phyloP scores from a whole-genome alignment of 139 green algal genomes.

The Chlorella sp. region DNA sequence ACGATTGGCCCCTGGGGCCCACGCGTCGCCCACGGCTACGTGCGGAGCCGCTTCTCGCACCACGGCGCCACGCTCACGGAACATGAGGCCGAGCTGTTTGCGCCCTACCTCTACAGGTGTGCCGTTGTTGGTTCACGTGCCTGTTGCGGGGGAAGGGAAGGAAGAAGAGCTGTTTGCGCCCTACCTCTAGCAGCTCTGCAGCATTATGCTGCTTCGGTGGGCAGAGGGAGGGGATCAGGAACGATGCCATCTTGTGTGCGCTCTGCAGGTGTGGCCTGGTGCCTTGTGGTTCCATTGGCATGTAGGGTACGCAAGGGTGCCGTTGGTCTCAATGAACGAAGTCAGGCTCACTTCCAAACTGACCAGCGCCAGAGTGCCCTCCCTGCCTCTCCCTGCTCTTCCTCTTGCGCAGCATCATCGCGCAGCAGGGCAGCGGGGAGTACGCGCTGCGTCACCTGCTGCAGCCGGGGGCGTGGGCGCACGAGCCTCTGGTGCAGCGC shows the following conservation, averaged over 20 bases:
- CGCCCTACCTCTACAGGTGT: slow-evolving; percentile 69
- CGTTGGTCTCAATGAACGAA: too few species aligned
- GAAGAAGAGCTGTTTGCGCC: too few species aligned
- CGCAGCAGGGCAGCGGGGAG: slow-evolving; percentile 11
- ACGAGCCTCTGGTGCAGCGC: slow-evolving; percentile 53
- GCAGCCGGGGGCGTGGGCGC: slow-evolving; percentile 71
- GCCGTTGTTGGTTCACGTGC: too few species aligned
- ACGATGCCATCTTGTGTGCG: too few species aligned
- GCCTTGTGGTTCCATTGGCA: too few species aligned
- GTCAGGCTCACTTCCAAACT: too few species aligned
- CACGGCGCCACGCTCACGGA: slow-evolving; percentile 10
- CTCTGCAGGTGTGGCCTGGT: too few species aligned
- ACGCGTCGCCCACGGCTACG: slow-evolving; percentile 46
- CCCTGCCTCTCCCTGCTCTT: not conserved
- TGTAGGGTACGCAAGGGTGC: too few species aligned
- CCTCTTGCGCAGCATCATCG: not conserved
- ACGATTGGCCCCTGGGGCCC: slow-evolving; percentile 63
- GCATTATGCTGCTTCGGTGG: too few species aligned
- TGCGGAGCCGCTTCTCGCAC: slow-evolving; percentile 41
- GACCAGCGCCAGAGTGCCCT: not conserved
- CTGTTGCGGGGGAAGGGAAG: too few species aligned
- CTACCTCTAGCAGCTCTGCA: too few species aligned
- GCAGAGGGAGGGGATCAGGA: too few species aligned
- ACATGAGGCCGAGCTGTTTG: slow-evolving; percentile 40
- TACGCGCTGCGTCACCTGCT: slow-evolving; percentile 75